Evolutionary conservation across 306 rosid species (phyloP).

Genomic region (Pyrus betulifolia): DNA sequence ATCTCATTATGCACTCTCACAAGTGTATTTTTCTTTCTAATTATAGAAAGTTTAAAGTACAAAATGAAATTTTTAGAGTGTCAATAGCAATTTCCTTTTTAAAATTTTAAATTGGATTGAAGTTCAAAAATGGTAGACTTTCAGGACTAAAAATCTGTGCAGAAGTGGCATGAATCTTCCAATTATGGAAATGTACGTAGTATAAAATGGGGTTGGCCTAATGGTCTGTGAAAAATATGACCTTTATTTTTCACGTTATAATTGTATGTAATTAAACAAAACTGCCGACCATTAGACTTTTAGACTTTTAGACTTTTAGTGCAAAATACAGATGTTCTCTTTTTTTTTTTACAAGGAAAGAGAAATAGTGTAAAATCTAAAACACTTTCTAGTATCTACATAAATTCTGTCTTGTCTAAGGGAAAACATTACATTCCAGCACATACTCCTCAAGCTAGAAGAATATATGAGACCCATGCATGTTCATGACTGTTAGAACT

Average conservation of each 20-base stretch:
- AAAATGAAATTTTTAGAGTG: no score
- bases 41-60: no score
- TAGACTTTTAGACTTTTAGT: constrained; percentile 21
- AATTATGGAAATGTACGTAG: neutral
- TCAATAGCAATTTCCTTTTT: no score
- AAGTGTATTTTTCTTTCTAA: no score
- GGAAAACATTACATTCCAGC: constrained; percentile 12
- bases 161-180: constrained; percentile 7
- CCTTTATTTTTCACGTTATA: neutral
- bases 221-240: neutral
- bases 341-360: neutral
- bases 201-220: neutral
- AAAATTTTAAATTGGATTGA: neutral
- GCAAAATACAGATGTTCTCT: constrained; percentile 40
- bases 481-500: neutral
- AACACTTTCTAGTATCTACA: constrained; percentile 17
- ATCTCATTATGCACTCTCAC: no score
- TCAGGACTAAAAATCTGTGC: constrained; percentile 4
- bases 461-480: neutral
- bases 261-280: constrained; percentile 13
- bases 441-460: neutral
- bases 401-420: constrained; percentile 19
- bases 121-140: neutral
- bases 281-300: neutral
- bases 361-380: neutral